Evolutionary conservation across 768 basidiomycete genomes (phyloP), one percentile per base, ranked within the genome.

Genomic region (Termitomyces sp.): DNA sequence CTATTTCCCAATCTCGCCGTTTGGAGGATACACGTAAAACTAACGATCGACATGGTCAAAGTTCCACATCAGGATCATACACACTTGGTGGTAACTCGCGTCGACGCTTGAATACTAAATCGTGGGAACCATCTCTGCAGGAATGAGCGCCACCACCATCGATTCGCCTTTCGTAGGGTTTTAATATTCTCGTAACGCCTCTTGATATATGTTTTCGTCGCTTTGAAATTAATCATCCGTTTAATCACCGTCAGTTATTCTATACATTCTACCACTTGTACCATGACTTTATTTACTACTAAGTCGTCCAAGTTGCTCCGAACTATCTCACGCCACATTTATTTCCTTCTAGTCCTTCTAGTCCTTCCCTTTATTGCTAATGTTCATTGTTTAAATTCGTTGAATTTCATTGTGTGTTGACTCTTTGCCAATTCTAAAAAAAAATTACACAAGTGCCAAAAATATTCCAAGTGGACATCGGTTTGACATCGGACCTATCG

Each of bases 1-100:
- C 13, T 59, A 64, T 58, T 53, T 48, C 59, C 22, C 53, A 53
- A 26, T 46, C 64, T 24, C 49, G 53, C 13, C 67, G 64, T 24
- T 64, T 57, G 46, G 61, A 62, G 16, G 61, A 62, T n/a, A 56
- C 55, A 22, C 61, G 55, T 50, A 56, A 47, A 27, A 16, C 13
- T 27, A 37, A 13, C 12, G 61, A 59, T 41, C 56, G 56, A 39
- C 59, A 47, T 10, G 55, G 47, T 16, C 57, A 58, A 14, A 53
- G 26, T 5, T 39, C 51, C 37, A 3, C n/a, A 14, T 27, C 18
- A 13, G 51, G 37, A 52, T 29, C 26, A 2, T 41, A 39, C 37
- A 27, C 51, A 27, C 26, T 39, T 16, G 26, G 36, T 27, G 36
- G 51, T 20, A 41, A 27, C 12, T n/a, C 37, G 12, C 37, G 51